Percentiles rank a stretch among this genome's conserved stretches.
Evolutionary conservation across 2,329 filamentous ascomycete genomes (phyloP).

Genomic region (Aureobasidium uvarum): DNA sequence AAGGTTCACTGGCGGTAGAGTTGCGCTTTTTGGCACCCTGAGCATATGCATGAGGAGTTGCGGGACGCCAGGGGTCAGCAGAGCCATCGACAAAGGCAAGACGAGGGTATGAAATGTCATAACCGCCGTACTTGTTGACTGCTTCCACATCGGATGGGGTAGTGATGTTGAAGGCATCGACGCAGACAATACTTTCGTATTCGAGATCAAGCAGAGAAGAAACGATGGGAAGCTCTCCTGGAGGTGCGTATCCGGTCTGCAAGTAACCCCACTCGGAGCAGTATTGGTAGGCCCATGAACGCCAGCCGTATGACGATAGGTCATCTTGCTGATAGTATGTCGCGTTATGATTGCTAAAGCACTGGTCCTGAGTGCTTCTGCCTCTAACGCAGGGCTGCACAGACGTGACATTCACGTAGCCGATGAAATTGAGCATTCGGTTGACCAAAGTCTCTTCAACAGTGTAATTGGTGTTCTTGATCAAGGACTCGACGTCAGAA

Average conservation of each 20-base stretch:
- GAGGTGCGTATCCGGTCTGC: slow-evolving; percentile 68
- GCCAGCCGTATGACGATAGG: slow-evolving; percentile 45
- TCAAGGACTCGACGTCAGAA: slow-evolving; percentile 46
- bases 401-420: slow-evolving; percentile 51
- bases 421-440: slow-evolving; percentile 57
- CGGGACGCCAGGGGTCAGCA: slow-evolving; percentile 75
- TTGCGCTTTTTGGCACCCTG: slow-evolving; percentile 51
- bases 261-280: slow-evolving; percentile 72
- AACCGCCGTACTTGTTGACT: slow-evolving; percentile 76
- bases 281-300: slow-evolving; percentile 59
- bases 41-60: slow-evolving; percentile 66
- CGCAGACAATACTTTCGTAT: slow-evolving; percentile 63
- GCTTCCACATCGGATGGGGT: slow-evolving; percentile 59
- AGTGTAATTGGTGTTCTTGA: slow-evolving; percentile 50
- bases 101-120: slow-evolving; percentile 68
- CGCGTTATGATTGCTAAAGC: slow-evolving; percentile 52
- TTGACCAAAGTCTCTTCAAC: slow-evolving; percentile 48
- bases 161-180: slow-evolving; percentile 67
- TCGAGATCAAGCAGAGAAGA: slow-evolving; percentile 67
- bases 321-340: slow-evolving; percentile 49
- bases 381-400: slow-evolving; percentile 43
- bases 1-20: slow-evolving; percentile 65
- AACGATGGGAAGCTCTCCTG: slow-evolving; percentile 63
- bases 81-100: slow-evolving; percentile 76
- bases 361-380: slow-evolving; percentile 49